Evolutionary conservation across 805 yeast species (phyloP), one percentile per base, ranked within the genome.

Genomic region (Ogataea paraovalis): DNA sequence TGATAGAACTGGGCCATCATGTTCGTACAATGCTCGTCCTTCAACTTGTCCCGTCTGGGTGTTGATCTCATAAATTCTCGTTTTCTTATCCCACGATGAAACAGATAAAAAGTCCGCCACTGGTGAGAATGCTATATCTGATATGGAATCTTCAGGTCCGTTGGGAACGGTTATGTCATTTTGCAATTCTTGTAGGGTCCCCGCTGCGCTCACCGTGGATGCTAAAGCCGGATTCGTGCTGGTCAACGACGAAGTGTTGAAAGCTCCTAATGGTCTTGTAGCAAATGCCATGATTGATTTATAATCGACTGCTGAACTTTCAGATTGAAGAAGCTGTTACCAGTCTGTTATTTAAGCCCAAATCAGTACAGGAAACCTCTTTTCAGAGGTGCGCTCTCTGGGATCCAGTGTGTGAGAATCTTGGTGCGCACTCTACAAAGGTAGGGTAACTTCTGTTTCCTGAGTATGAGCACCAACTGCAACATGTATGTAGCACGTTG

Each of bases 31-130:
- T 0, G 97, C 97, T 43, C 96, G 71, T 8, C 96, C 97, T 59
- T 87, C 94, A 25, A 88, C 82, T 47, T 79, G 78, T 4, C 97
- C 97, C 36, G 78, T 76, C 45, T 76, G 73, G 39, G 83, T 75
- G 62, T 74, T 78, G 16, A 91, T 81, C 66, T 94, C 98, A 73
- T 94, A 94, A 46, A 94, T 83, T 51, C 98, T 78, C 38, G 89
- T 97, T 63, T 89, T 90, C 58, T 85, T 87, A 68, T 94, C 99
- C 99, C 99, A 94, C 16, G 95, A 84, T 16, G 95, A 78, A 3
- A 82, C 94, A 3, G 95, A 80, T 50, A 94, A 65, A 49, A 81
- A 73, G 55, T 94, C 96, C 18, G 85, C 92, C 54, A 76, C 86
- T 14, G 98, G 88, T 12, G 96, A 87, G 68, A 92, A 94, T 18